Evolutionary conservation across 257 asterid species (phyloP).

Genomic region (Capsicum baccatum): DNA sequence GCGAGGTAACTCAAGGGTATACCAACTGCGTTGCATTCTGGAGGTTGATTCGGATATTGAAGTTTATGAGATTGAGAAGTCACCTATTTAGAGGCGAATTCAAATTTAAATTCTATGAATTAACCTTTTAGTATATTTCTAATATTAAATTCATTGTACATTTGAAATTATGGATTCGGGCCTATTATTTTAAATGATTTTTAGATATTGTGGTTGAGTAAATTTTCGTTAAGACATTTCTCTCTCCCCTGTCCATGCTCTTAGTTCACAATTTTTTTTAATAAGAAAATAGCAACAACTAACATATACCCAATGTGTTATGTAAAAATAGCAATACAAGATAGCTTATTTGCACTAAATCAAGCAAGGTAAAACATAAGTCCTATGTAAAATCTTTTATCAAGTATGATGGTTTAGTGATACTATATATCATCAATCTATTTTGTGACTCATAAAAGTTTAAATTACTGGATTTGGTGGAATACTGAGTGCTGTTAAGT

Average conservation of each 20-base stretch:
- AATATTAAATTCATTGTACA: background rate
- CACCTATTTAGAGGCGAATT: background rate
- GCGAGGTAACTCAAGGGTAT: background rate
- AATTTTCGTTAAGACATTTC: no score
- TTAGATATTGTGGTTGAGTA: no score
- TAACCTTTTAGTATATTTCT: background rate
- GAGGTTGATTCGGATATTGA: background rate
- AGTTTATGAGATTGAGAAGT: background rate
- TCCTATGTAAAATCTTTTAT: background rate
- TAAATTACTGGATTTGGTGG: no score
- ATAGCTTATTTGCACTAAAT: background rate
- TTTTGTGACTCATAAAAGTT: background rate
- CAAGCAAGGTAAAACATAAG: background rate
- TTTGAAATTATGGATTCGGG: no score
- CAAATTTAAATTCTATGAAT: background rate
- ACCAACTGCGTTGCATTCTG: background rate
- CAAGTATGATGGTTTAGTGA: no score
- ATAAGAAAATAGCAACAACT: no score
- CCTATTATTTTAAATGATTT: no score
- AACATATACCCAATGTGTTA: no score
- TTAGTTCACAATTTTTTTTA: no score
- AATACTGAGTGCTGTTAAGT: no score
- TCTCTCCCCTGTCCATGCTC: background rate
- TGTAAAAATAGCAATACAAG: no score
- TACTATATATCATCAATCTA: background rate